Conservation (phyloP, 2,329 filamentous ascomycete species). For the Ophiostoma quercus region DNA sequence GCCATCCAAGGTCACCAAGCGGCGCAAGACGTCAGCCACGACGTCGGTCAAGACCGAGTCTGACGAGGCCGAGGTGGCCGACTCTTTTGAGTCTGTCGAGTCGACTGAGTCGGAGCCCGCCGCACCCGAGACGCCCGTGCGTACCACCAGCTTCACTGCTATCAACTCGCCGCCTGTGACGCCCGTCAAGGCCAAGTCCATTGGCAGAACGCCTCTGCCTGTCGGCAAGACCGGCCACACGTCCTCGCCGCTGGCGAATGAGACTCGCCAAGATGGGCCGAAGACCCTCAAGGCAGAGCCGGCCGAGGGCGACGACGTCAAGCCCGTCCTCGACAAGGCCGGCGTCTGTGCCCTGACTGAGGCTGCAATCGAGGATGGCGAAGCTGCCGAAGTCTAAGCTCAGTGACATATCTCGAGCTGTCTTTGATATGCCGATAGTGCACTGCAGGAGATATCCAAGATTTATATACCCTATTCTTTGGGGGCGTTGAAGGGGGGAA, state of each 20-base stretch:
- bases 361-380: background rate
- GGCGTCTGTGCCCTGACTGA: background rate
- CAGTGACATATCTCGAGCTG: background rate
- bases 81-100: background rate
- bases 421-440: background rate
- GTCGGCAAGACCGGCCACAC: background rate
- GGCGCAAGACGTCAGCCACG: background rate
- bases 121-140: background rate
- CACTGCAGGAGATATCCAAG: background rate
- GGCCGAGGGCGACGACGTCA: background rate
- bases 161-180: background rate
- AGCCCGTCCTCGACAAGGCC: background rate
- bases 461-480: background rate
- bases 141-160: background rate
- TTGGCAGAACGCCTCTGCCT: background rate
- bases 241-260: background rate
- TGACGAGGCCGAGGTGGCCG: background rate
- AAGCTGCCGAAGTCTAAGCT: background rate
- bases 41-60: background rate
- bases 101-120: background rate
- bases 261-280: background rate
- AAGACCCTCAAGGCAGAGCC: background rate
- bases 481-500: background rate
- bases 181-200: background rate
- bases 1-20: slow-evolving; percentile 11